A percentile compares a stretch with the other conserved stretches of the same genome.
Conservation (phyloP, 2,329 filamentous ascomycete genomes). For the Botryotinia convoluta region DNA sequence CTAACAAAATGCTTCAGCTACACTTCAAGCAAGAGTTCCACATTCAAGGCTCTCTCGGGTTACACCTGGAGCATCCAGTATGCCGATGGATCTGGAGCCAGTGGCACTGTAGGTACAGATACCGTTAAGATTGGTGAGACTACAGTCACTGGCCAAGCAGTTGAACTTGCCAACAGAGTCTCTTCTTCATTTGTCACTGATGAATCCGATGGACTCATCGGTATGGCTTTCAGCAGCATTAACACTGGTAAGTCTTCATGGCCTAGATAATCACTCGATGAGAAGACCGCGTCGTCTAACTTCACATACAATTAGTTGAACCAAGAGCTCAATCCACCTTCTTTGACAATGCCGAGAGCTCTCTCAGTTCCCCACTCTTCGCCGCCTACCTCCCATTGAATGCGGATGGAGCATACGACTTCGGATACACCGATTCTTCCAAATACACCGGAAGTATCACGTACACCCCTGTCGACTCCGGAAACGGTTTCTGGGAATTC, state of each 20-base stretch:
- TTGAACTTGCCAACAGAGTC: slow-evolving; percentile 37
- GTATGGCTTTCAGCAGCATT: slow-evolving; percentile 47
- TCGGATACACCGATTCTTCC: slow-evolving; percentile 51
- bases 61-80: slow-evolving; percentile 37
- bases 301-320: slow-evolving; percentile 20
- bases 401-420: slow-evolving; percentile 50
- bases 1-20: slow-evolving; percentile 28
- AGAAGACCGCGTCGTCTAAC: not conserved
- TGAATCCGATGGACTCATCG: slow-evolving; percentile 57
- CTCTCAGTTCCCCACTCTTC: slow-evolving; percentile 47
- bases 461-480: slow-evolving; percentile 48
- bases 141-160: slow-evolving; percentile 35
- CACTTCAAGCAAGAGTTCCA: slow-evolving; percentile 30
- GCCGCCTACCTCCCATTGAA: slow-evolving; percentile 52
- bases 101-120: slow-evolving; percentile 37
- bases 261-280: not conserved
- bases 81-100: slow-evolving; percentile 40
- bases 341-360: slow-evolving; percentile 36
- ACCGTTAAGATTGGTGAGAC: slow-evolving; percentile 38
- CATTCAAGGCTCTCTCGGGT: slow-evolving; percentile 31
- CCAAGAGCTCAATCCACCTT: slow-evolving; percentile 35
- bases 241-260: slow-evolving; percentile 31
- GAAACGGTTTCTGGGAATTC: slow-evolving; percentile 55
- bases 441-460: slow-evolving; percentile 53
- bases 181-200: slow-evolving; percentile 37